Conservation (phyloP, 2,329 filamentous ascomycete genomes). For the Cladophialophora bantiana region DNA sequence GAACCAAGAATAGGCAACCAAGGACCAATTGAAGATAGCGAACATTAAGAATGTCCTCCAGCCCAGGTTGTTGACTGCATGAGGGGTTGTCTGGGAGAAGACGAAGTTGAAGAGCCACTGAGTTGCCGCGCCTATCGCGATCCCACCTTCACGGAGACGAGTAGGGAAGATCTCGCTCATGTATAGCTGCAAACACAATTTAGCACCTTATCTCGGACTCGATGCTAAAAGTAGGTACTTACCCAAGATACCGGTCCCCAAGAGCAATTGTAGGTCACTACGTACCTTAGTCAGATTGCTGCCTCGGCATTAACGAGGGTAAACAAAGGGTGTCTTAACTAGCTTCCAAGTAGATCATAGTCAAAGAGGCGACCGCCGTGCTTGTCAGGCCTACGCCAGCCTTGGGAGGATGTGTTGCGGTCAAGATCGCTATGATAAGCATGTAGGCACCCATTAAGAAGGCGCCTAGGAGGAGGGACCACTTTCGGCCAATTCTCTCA, state of each 20-base stretch:
- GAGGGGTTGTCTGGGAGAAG: conserved; percentile 50
- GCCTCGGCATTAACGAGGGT: background rate
- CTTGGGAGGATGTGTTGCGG: conserved; percentile 53
- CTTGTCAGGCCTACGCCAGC: conserved; percentile 42
- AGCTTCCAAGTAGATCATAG: conserved; percentile 60
- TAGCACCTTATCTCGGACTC: conserved; percentile 9
- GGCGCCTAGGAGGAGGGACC: conserved; percentile 57
- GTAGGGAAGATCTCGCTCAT: conserved; percentile 48
- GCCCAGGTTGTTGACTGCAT: conserved; percentile 53
- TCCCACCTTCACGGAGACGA: conserved; percentile 49
- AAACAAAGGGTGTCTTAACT: background rate
- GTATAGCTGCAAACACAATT: conserved; percentile 48
- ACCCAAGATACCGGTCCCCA: conserved; percentile 50
- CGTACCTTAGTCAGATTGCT: background rate
- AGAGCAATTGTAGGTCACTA: conserved; percentile 48
- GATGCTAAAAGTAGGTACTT: conserved; percentile 5
- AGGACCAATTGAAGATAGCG: conserved; percentile 55
- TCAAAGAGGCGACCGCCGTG: conserved; percentile 56
- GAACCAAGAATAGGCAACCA: conserved; percentile 53
- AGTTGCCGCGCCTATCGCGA: conserved; percentile 48
- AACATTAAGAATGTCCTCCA: conserved; percentile 61
- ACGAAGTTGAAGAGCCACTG: conserved; percentile 52
- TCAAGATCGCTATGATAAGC: conserved; percentile 59
- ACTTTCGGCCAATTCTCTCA: conserved; percentile 57
- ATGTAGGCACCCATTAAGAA: conserved; percentile 60